phyloP scores from a whole-genome alignment of 257 asterid species.

The Solanum neorickii region DNA sequence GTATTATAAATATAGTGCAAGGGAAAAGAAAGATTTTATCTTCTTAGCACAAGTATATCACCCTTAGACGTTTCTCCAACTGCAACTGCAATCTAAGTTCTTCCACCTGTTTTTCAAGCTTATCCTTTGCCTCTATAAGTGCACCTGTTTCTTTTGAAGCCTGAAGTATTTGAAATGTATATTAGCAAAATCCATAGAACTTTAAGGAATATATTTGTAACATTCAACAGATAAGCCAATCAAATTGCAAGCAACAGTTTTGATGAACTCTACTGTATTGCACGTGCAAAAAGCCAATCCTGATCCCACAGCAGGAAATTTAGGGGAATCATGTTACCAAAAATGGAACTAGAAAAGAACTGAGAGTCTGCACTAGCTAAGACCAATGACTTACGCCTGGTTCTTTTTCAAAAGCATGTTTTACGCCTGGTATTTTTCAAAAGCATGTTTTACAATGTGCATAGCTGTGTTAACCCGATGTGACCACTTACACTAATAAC shows the following conservation, averaged over 20 bases:
- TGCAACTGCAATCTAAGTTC: slow-evolving; percentile 89
- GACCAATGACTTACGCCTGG: background rate
- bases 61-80: slow-evolving; percentile 95
- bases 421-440: background rate
- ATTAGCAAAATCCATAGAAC: background rate
- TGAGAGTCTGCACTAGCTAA: background rate
- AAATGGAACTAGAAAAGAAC: background rate
- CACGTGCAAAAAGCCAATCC: background rate
- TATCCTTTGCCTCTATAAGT: slow-evolving; percentile 91
- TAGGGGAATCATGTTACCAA: background rate
- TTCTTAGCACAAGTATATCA: slow-evolving; percentile 21
- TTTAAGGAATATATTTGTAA: background rate
- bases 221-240: background rate
- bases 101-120: slow-evolving; percentile 97
- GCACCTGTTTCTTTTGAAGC: slow-evolving; percentile 98
- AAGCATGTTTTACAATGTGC: background rate
- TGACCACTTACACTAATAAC: background rate
- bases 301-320: background rate
- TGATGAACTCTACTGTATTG: background rate
- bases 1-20: background rate
- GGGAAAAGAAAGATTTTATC: background rate
- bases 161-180: slow-evolving; percentile 28
- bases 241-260: background rate
- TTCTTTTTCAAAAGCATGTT: background rate
- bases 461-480: background rate